phyloP scores from a whole-genome alignment of 495 filamentous ascomycete genomes.

The Emericellopsis terricola region DNA sequence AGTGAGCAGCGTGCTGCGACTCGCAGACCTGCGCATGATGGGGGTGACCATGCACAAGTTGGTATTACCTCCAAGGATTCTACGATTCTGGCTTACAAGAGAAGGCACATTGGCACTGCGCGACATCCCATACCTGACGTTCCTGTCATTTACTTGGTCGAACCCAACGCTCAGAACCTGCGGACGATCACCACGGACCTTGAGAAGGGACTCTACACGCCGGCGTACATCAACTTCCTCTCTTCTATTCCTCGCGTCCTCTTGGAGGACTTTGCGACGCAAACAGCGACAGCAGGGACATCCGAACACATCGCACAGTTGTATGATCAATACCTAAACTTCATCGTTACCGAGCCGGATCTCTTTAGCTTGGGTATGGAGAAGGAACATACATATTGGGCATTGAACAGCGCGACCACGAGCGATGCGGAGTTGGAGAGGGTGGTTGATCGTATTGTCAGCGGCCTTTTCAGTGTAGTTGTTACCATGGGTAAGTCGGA shows the following conservation, averaged over 20 bases:
- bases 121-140: conserved; percentile 92
- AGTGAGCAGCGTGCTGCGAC: conserved; percentile 86
- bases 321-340: conserved; percentile 96
- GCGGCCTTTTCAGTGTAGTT: conserved; percentile 86
- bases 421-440: conserved; percentile 78
- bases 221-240: conserved; percentile 93
- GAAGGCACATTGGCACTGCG: conserved; percentile 60
- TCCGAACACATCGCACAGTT: conserved; percentile 81
- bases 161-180: conserved; percentile 68
- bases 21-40: conserved; percentile 80
- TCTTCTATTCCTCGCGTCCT: conserved; percentile 83
- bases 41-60: conserved; percentile 96
- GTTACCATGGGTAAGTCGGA: conserved; percentile 71
- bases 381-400: conserved; percentile 73
- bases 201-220: conserved; percentile 71
- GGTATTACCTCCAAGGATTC: conserved; percentile 6
- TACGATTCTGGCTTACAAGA: not conserved
- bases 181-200: conserved; percentile 75
- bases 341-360: conserved; percentile 89
- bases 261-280: conserved; percentile 85
- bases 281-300: conserved; percentile 68
- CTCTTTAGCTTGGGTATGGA: conserved; percentile 87
- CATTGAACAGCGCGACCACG: conserved; percentile 80
- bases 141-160: conserved; percentile 86
- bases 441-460: conserved; percentile 78